These are phyloP conservation scores for Ogataea angusta DNA, from an alignment of 805 yeast genomes.

Conservation along the genomic window DNA sequence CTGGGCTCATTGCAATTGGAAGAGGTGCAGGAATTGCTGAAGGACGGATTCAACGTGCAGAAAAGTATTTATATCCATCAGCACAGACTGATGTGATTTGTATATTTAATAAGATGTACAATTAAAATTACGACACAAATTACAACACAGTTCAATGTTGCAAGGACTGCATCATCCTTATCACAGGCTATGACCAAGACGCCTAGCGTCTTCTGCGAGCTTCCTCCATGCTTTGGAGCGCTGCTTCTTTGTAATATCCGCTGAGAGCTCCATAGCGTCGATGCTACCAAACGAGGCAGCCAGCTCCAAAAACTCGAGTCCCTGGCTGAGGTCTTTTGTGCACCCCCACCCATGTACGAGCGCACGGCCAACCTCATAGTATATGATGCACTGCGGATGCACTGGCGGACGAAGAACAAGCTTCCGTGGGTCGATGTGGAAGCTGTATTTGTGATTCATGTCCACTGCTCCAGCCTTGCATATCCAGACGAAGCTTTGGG, in stretches of 20 bases:
- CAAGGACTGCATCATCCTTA: no score
- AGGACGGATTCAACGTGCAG: conserved; percentile 46
- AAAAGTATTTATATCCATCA: conserved; percentile 24
- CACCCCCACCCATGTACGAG: conserved; percentile 57
- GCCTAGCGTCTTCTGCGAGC: conserved; percentile 2
- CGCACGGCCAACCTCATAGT: conserved; percentile 58
- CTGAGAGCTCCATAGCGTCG: conserved; percentile 66
- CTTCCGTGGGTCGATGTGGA: conserved; percentile 35
- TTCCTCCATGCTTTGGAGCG: conserved; percentile 1
- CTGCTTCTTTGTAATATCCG: not conserved
- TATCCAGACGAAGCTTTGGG: conserved; percentile 58
- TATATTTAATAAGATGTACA: not conserved
- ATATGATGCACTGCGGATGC: conserved; percentile 21
- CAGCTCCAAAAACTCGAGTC: conserved; percentile 56
- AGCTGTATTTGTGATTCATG: conserved; percentile 16
- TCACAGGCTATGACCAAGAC: not conserved
- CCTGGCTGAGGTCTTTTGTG: conserved; percentile 51
- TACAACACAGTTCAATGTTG: no score
- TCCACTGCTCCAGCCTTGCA: conserved; percentile 47
- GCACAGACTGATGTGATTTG: not conserved
- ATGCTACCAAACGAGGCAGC: conserved; percentile 66
- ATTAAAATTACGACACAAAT: not conserved
- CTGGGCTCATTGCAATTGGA: conserved; percentile 50
- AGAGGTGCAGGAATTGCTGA: conserved; percentile 45
- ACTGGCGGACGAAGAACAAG: conserved; percentile 18